Percentiles rank a stretch among this genome's conserved stretches.
phyloP scores from a whole-genome alignment of 1,284 basidiomycete genomes.

The Apiotrichum akiyoshidainum region DNA sequence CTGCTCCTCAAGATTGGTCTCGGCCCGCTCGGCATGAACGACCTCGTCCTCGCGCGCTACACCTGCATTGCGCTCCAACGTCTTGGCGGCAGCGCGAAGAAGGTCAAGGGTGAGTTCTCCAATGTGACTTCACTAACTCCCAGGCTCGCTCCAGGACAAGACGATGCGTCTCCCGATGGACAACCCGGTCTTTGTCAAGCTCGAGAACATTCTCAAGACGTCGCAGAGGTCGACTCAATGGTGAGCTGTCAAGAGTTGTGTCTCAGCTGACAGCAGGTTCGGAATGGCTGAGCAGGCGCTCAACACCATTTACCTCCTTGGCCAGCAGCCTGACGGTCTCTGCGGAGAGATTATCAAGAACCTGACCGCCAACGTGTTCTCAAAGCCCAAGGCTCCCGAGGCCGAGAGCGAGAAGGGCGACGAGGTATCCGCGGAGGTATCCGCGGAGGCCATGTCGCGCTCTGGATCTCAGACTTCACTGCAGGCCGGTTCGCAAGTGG shows the following conservation, averaged over 20 bases:
- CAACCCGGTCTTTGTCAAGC: slow-evolving; percentile 75
- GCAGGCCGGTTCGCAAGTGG: no score
- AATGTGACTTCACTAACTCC: not conserved
- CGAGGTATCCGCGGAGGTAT: slow-evolving; percentile 7
- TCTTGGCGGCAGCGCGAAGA: slow-evolving; percentile 90
- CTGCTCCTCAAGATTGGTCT: slow-evolving; percentile 83
- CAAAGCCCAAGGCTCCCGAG: slow-evolving; percentile 6
- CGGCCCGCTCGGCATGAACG: slow-evolving; percentile 75
- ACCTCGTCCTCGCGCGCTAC: slow-evolving; percentile 85
- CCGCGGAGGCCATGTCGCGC: slow-evolving; percentile 14
- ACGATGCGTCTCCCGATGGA: slow-evolving; percentile 84
- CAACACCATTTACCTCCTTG: slow-evolving; percentile 91
- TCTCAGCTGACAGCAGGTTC: slow-evolving; percentile 43
- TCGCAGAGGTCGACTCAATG: slow-evolving; percentile 82
- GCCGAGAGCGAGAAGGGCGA: slow-evolving; percentile 17
- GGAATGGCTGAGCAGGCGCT: slow-evolving; percentile 93
- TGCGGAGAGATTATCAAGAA: slow-evolving; percentile 79
- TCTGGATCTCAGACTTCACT: slow-evolving; percentile 15
- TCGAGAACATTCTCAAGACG: slow-evolving; percentile 72
- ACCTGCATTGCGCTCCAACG: slow-evolving; percentile 91
- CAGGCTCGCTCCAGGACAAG: slow-evolving; percentile 83
- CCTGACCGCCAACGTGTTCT: slow-evolving; percentile 71
- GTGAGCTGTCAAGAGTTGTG: not conserved
- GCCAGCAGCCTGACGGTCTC: slow-evolving; percentile 85
- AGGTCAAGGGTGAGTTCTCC: slow-evolving; percentile 82